Evolutionary conservation across 768 basidiomycete species (phyloP), one percentile per base, ranked within the genome.

Genomic region (Tubosaeta brunneosetosa): DNA sequence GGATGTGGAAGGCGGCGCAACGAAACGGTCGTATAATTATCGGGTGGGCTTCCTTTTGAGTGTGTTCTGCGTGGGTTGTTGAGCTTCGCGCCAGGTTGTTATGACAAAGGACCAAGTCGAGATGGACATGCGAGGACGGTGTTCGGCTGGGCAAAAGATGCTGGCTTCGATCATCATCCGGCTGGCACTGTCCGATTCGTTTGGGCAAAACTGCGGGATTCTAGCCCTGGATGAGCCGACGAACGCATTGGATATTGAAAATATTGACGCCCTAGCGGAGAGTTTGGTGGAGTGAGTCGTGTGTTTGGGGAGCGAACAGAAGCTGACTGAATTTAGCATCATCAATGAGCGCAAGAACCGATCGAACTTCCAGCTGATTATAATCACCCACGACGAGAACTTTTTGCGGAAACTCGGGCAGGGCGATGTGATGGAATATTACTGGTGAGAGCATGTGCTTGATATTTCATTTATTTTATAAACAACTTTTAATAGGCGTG

Each of bases 71-170:
- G 43, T 40, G 50, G 25, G 50, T 44, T 52, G 45, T 55, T 63
- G 50, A 72, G 47, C 33, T 48, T 31, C 16, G 32, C 17, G 19
- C 14, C 25, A 95, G 93, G 93, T 97, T 53, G 95, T 98, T 58
- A 98, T 99, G 95, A 91, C 88, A 48, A 99, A 99, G 74, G 94
- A 97, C 67, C 89, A 94, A 63, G 94, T 97, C 7, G 95, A 98
- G 71, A 94, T 99, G 90, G 97, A 98, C 71, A 99, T 99, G 97
- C 85, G 97, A 51, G 97, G 97, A 25, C 84, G 97, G 57, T 99
- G 97, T 72, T 94, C 91, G 14, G 97, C 97, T 1, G 97, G 97
- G 0, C 97, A 99, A 72, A 99, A 99, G 73, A 97, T 98, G 81
- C 74, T 99, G 53, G 97, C 95, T 10, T 94, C 91, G 19, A 97